phyloP scores from a whole-genome alignment of 805 yeast genomes.

The Saturnispora hagleri region DNA sequence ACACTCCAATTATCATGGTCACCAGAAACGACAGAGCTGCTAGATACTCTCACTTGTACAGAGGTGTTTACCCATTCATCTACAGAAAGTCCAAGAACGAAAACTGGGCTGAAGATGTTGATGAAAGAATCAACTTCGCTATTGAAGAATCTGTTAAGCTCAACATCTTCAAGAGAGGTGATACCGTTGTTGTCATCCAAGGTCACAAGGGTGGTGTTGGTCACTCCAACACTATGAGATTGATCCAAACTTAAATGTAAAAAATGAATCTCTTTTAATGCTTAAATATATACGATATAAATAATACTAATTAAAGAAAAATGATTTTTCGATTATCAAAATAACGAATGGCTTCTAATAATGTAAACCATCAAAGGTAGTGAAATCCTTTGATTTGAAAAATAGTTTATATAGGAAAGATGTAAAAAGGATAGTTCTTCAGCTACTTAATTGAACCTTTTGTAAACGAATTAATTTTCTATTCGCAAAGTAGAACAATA shows the following conservation, averaged over 20 bases:
- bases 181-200: constrained; percentile 87
- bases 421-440: background rate
- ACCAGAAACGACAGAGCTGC: constrained; percentile 93
- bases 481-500: constrained; percentile 46
- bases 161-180: constrained; percentile 82
- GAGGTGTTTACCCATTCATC: constrained; percentile 97
- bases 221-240: constrained; percentile 97
- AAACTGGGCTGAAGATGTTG: constrained; percentile 96
- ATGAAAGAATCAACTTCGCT: constrained; percentile 89
- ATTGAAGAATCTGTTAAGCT: constrained; percentile 79
- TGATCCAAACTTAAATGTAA: constrained; percentile 24
- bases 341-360: background rate
- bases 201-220: constrained; percentile 99
- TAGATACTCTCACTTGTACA: constrained; percentile 89
- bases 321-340: background rate
- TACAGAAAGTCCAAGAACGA: constrained; percentile 56
- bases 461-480: constrained; percentile 56
- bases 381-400: background rate
- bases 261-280: background rate
- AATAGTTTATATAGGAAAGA: background rate
- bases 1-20: constrained; percentile 94
- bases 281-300: background rate
- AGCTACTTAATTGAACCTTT: constrained; percentile 40
- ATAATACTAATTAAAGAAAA: background rate
- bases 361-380: background rate